Evolutionary conservation across 176 grass and related monocot genomes (phyloP), one percentile per base, ranked within the genome.

Genomic region (Typha latifolia): DNA sequence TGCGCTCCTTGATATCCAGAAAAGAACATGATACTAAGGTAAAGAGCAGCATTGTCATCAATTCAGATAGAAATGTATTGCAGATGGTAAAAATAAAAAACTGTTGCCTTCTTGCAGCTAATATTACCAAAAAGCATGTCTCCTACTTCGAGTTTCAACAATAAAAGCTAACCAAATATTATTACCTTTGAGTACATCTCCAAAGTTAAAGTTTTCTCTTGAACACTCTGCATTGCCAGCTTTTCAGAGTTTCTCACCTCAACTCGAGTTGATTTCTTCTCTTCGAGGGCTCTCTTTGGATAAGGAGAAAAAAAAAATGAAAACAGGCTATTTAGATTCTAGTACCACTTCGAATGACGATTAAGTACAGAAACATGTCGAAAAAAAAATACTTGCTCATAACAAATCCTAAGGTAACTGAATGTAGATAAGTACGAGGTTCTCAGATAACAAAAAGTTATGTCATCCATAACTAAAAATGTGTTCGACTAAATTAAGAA

Each of bases 181-280:
- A 43, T 51, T 89, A 91, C 93, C 93, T 91, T 86, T 51, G 61
- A 85, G 37, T 80, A 78, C 50, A 79, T 64, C 69, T 96, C 93
- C 77, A 89, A 64, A 65, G 66, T 75, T 49, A 52, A 13, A 56
- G 73, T 76, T 86, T 91, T 96, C 73, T 96, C 82, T 64, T 88
- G 78, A 49, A 80, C 66, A 49, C 73, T 89, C 26, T 82, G 88
- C 47, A 43, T 78, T 78, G 80, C 62, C 65, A 77, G 72, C 69
- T 88, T 96, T 79, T 86, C 80, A 4, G 63, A 62, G 14, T 82
- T 91, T 78, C 80, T 96, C 66, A 85, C 72, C 32, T 89, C 69
- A 67, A 71, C 63, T 75, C 72, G 83, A 48, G 47, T 59, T 32
- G 71, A 61, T 51, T 86, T 96, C 73, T 89, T 96, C 69, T 91